Conservation (phyloP, 345 rosid species). For the Eucalyptus melliodora region DNA sequence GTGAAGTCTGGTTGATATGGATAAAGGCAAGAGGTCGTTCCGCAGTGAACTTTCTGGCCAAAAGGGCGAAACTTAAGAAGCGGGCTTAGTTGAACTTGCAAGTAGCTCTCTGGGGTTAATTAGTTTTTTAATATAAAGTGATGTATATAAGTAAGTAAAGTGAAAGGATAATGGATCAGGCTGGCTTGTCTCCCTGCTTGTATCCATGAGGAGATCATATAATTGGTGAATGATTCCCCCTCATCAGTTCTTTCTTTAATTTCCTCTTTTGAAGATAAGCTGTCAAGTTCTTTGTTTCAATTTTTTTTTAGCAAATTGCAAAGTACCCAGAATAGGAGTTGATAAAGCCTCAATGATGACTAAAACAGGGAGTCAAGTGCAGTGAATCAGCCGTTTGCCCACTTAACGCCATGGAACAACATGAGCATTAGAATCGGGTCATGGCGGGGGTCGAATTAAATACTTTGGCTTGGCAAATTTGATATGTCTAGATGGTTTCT, state of each 20-base stretch:
- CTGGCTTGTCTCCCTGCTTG: not conserved
- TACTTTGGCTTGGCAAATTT: not conserved
- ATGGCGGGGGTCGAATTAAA: not conserved
- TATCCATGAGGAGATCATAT: not conserved
- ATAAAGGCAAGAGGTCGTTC: not conserved
- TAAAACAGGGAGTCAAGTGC: not conserved
- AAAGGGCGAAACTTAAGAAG: not conserved
- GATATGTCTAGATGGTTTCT: not conserved
- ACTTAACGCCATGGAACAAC: not conserved
- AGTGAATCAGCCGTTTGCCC: not conserved
- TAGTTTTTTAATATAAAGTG: not conserved
- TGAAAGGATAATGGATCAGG: not conserved
- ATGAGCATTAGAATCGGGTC: not conserved
- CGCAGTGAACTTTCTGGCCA: not conserved
- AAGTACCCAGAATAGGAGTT: not conserved
- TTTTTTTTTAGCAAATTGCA: not conserved
- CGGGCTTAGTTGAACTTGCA: not conserved
- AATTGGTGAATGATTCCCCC: not conserved
- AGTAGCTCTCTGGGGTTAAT: not conserved
- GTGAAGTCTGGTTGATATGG: not conserved
- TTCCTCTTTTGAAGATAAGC: not conserved
- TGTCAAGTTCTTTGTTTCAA: not conserved
- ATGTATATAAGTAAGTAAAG: not conserved
- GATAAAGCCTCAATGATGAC: not conserved
- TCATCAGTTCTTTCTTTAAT: not conserved